Evolutionary conservation across 2,329 filamentous ascomycete species (phyloP).

Genomic region (Allantophomopsis lycopodina): DNA sequence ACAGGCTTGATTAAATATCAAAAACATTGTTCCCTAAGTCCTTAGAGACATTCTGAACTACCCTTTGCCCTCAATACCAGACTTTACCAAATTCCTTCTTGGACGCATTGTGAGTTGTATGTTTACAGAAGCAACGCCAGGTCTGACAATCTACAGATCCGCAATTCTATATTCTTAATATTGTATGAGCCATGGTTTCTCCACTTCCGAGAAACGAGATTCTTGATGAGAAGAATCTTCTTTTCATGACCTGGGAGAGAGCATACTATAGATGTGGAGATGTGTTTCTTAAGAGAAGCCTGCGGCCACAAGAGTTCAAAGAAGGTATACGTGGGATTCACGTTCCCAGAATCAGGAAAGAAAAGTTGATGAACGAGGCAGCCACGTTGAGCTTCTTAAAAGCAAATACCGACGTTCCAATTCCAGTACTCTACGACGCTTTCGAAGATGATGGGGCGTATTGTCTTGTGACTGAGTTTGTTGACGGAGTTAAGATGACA

Average conservation of each 20-base stretch:
- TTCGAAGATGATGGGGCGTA: slow-evolving; percentile 5
- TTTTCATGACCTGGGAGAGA: slow-evolving; percentile 14
- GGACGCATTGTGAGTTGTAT: too few species aligned
- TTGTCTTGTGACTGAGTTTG: slow-evolving; percentile 3
- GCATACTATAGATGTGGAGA: slow-evolving; percentile 16
- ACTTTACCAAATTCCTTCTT: too few species aligned
- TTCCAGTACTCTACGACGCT: slow-evolving; percentile 2
- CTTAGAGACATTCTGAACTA: too few species aligned
- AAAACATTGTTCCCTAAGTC: too few species aligned
- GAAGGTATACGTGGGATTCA: slow-evolving; percentile 14
- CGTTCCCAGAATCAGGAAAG: slow-evolving; percentile 1
- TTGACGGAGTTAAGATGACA: slow-evolving; percentile 3
- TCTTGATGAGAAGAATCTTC: slow-evolving; percentile 5
- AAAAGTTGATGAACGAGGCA: slow-evolving; percentile 4
- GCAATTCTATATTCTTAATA: too few species aligned
- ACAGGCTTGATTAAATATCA: too few species aligned
- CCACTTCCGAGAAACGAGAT: too few species aligned
- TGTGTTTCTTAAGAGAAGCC: slow-evolving; percentile 18
- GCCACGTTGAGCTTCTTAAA: slow-evolving; percentile 2
- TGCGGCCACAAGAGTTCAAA: slow-evolving; percentile 17
- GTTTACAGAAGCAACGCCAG: too few species aligned
- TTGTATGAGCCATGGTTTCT: too few species aligned
- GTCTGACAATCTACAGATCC: too few species aligned
- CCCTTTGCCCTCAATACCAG: too few species aligned
- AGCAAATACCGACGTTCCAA: slow-evolving; percentile 5